Base-by-base conservation (phyloP, 148 eudicot species). In the Cornus suecica region DNA sequence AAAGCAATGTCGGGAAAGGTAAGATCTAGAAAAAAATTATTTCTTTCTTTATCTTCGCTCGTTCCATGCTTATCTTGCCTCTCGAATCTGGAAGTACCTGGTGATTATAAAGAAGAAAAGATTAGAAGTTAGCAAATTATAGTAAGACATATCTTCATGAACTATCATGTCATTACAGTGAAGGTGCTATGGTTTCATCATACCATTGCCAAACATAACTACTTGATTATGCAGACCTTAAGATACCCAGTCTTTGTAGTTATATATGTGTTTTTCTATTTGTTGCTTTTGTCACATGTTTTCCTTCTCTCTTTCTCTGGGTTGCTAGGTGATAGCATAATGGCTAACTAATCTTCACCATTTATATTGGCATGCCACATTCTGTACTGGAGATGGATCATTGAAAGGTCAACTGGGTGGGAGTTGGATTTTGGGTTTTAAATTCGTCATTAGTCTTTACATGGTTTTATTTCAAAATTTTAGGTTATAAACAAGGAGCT, bases 1-100 rank as follows among this genome's bases (percentile, higher is more conserved):
- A 62, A 94, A 94, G 86, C 98, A 94, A 76, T 92, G 97, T 75
- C 90, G 98, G 65, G 98, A 94, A 88, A 90, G 98, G 98, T 92
- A 68, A 81, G 75, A 32, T 18, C 70, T 37, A 25, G 14, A 56
- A 26, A 68, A 26, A 61, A 70, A 6, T 37, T 37, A 8, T 37
- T 37, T 77, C 62, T 41, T 65, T 51, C 48, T 26, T 45, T 72
- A 65, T 61, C 10, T 32, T 7, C 2, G 10, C 29, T 42, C 22
- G n/a, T 48, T 48, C 18, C 1, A 13, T 48, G 54, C 52, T 48
- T 16, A 48, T 48, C 20, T 48, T 18, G 6, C 62, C 20, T 58
- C 62, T 22, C 20, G 22, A 23, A 22, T 18, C 20, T 73, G 8
- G 20, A 31, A 61, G 52, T 32, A 61, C 67, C 61, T 73, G 60